Evolutionary conservation across 2,329 filamentous ascomycete species (phyloP).

Genomic region (Hypoxylon sp.): DNA sequence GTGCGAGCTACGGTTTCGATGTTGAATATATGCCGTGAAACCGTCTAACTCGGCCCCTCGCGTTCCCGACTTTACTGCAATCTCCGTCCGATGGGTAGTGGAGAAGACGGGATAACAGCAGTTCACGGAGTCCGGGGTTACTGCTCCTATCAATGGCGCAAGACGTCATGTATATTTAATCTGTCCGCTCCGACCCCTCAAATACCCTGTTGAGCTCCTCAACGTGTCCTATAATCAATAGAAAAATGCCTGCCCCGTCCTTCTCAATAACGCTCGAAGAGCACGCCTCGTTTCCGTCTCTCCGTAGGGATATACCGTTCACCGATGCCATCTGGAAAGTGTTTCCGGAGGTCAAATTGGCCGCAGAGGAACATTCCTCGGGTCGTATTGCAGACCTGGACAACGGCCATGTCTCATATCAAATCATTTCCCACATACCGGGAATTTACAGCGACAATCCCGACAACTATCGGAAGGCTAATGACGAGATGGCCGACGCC

Average conservation of each 20-base stretch:
- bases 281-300: constrained; percentile 33
- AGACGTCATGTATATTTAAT: not conserved
- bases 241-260: constrained; percentile 23
- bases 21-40: not conserved
- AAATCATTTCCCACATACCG: constrained; percentile 50
- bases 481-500: constrained; percentile 49
- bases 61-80: constrained; percentile 1
- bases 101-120: not conserved
- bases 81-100: not conserved
- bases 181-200: not conserved
- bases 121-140: not conserved
- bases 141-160: not conserved
- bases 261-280: constrained; percentile 41
- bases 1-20: not conserved
- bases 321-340: constrained; percentile 11
- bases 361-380: constrained; percentile 29
- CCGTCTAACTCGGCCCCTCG: constrained; percentile 4
- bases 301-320: constrained; percentile 1
- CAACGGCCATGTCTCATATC: constrained; percentile 45
- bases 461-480: constrained; percentile 42
- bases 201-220: not conserved
- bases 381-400: constrained; percentile 48
- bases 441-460: constrained; percentile 38
- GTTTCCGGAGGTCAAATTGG: constrained; percentile 22
- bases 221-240: not conserved